Base-by-base conservation (phyloP, 768 basidiomycete genomes). In the Leccinum imitatum region DNA sequence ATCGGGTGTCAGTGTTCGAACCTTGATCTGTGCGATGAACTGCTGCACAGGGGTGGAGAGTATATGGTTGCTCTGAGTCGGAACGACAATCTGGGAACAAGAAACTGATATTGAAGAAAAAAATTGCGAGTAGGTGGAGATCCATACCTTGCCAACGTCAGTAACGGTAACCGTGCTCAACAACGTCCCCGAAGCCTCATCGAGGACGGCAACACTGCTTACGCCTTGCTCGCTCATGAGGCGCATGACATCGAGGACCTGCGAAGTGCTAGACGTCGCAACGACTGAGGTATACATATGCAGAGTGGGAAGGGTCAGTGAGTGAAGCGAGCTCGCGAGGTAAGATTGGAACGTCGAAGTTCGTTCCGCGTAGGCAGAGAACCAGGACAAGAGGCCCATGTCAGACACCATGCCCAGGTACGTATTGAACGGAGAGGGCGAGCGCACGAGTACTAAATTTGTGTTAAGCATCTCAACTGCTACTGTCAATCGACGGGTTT, bases 161-260 rank as follows among this genome's bases (percentile, higher is more conserved):
- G 90, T 92, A 5, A 91, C 91, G 68, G 89, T 91, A 39, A 92
- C 85, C 3, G 89, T 88, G 60, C 91, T 90, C 57, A 90, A 71
- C 57, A 93, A 72, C 50, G 73, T 79, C 4, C 87, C 85, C 3
- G 71, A 78, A 31, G 84, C 85, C 52, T 87, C 86, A 50, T 90
- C 87, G 5, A 90, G 70, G 4, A 93, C 87, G 15, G 91, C 91
- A 50, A 92, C 79, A 65, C 88, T 91, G 68, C 90, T 91, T 25
- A 93, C 90, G 23, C 91, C 91, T 67, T 89, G 83, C 61, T 91
- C 89, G 65, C 89, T 91, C 91, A 93, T 92, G 30, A 89, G 77
- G 60, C 79, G 84, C 91, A 93, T 93, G 6, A 90, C 90, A 69
- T 91, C 87, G 53, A 92, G 76, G 25, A 92, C 87, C 19, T 81